Evolutionary conservation across 2,329 filamentous ascomycete species (phyloP).

Genomic region (Metarhizium robertsii): DNA sequence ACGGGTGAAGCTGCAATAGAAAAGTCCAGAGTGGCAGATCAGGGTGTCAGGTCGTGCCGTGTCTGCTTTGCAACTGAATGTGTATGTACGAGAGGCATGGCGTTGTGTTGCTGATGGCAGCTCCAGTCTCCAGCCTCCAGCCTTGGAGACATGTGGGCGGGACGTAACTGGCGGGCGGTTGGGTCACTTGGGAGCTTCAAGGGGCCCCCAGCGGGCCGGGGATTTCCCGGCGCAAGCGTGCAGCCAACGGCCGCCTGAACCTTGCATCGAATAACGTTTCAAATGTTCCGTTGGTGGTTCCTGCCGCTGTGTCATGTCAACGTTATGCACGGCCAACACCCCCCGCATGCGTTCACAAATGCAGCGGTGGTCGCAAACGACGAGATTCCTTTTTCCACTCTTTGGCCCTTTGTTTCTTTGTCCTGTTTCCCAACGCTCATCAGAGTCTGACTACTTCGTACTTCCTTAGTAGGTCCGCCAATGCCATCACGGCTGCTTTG

Average conservation of each 20-base stretch:
- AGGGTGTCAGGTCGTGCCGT: background rate
- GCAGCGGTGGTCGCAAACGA: too few species aligned
- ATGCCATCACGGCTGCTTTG: too few species aligned
- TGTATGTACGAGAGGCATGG: background rate
- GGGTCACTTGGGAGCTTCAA: constrained; percentile 9
- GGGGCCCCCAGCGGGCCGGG: constrained; percentile 2
- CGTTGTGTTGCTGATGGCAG: background rate
- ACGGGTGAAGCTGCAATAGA: background rate
- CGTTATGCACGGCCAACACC: too few species aligned
- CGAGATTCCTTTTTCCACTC: too few species aligned
- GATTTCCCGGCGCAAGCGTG: constrained; percentile 6
- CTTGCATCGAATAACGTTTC: background rate
- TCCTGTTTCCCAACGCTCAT: too few species aligned
- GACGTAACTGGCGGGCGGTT: constrained; percentile 8
- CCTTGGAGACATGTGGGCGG: background rate
- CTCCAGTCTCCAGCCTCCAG: background rate
- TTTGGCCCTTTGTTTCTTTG: too few species aligned
- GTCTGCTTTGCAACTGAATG: background rate
- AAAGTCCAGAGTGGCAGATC: background rate
- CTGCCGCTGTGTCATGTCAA: background rate
- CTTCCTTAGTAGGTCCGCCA: too few species aligned
- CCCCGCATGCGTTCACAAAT: too few species aligned
- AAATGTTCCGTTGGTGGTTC: background rate
- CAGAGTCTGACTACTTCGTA: too few species aligned
- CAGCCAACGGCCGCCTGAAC: background rate